Evolutionary conservation across 2,329 filamentous ascomycete genomes (phyloP).

Genomic region (Diplodia sapinea): DNA sequence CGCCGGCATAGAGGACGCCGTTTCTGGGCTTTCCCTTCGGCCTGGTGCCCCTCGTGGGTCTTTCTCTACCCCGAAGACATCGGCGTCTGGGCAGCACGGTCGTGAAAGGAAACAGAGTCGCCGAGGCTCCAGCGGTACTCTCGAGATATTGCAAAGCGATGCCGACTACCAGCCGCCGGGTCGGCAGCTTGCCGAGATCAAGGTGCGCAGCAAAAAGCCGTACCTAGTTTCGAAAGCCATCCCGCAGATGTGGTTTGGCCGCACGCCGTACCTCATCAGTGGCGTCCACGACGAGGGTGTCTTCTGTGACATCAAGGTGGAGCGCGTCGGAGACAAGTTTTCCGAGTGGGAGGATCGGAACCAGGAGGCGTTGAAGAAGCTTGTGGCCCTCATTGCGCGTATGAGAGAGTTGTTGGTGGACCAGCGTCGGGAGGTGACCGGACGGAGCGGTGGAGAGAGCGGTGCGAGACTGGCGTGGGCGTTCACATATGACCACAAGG

Average conservation of each 20-base stretch:
- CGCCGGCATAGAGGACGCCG: too few relatives aligned
- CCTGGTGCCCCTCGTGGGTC: too few relatives aligned
- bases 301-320: background rate
- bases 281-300: background rate
- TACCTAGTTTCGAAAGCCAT: too few relatives aligned
- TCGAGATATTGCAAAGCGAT: too few relatives aligned
- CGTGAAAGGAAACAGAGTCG: too few relatives aligned
- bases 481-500: background rate
- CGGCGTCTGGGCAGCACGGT: too few relatives aligned
- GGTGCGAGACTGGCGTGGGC: background rate
- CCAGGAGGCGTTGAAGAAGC: background rate
- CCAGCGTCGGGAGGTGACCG: background rate
- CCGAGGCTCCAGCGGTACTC: too few relatives aligned
- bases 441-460: background rate
- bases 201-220: background rate
- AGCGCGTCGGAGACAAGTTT: background rate
- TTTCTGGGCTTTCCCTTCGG: too few relatives aligned
- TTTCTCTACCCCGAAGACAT: too few relatives aligned
- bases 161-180: too few relatives aligned
- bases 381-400: background rate
- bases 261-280: background rate
- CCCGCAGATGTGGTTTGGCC: conserved; percentile 8
- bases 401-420: background rate
- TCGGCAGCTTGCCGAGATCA: background rate
- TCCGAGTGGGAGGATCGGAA: background rate